Conservation (phyloP, 2,329 filamentous ascomycete species). For the Dothistroma pini region DNA sequence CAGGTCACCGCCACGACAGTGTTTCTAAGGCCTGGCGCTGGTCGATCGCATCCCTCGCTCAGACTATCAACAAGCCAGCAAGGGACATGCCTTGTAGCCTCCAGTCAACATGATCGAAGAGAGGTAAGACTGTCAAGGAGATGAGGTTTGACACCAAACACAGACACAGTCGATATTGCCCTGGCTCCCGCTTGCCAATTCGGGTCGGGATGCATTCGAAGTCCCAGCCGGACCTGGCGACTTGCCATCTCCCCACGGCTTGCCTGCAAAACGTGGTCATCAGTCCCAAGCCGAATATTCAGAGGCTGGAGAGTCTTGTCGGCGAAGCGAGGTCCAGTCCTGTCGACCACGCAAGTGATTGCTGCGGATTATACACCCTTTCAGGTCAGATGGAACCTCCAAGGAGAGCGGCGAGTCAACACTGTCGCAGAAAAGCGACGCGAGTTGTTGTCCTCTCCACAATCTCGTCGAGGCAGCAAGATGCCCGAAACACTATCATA, state of each 20-base stretch:
- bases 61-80: neutral
- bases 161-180: neutral
- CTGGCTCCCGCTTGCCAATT: neutral
- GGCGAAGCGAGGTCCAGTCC: neutral
- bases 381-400: neutral
- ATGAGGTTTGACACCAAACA: neutral
- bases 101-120: too few relatives aligned
- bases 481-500: neutral
- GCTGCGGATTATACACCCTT: neutral
- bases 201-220: neutral
- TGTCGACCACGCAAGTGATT: neutral
- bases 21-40: neutral
- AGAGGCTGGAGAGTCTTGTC: neutral
- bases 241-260: neutral
- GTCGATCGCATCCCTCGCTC: neutral
- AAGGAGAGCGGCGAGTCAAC: neutral
- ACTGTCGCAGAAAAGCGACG: neutral
- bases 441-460: neutral
- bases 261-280: neutral
- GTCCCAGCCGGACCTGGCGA: neutral
- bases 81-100: too few relatives aligned
- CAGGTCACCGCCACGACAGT: neutral
- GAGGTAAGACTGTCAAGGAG: too few relatives aligned
- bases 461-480: neutral
- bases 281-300: neutral